A percentile compares a stretch with the other conserved stretches of the same genome.
Conservation (phyloP, 225 moss, liverwort and hornwort genomes). For the Antitrichia curtipendula region DNA sequence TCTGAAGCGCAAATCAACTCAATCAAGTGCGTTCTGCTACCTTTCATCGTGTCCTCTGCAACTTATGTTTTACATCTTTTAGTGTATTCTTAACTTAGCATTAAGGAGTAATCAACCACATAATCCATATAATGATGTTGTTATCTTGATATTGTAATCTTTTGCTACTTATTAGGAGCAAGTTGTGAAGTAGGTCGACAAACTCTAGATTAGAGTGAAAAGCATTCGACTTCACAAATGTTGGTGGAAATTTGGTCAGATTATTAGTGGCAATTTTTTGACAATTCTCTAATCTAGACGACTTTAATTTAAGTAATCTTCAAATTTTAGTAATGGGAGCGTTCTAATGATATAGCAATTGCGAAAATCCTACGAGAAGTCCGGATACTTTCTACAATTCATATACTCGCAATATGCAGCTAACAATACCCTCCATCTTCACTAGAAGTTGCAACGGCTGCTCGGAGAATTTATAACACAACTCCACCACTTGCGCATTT, state of each 20-base stretch:
- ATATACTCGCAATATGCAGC: background rate
- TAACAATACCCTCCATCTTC: background rate
- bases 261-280: background rate
- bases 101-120: background rate
- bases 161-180: background rate
- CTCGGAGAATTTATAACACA: background rate
- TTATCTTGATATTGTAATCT: background rate
- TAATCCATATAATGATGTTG: background rate
- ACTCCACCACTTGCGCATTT: background rate
- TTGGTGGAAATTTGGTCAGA: background rate
- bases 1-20: background rate
- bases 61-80: background rate
- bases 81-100: background rate
- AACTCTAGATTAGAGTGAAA: background rate
- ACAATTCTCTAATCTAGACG: background rate
- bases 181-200: background rate
- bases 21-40: background rate
- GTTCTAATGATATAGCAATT: background rate
- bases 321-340: background rate
- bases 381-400: background rate
- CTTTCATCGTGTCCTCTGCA: background rate
- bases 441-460: background rate
- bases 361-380: background rate
- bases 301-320: background rate
- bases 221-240: background rate